Conservation (phyloP, 192 early-diverging fungal genomes). For the Backusella liffmaniae region DNA sequence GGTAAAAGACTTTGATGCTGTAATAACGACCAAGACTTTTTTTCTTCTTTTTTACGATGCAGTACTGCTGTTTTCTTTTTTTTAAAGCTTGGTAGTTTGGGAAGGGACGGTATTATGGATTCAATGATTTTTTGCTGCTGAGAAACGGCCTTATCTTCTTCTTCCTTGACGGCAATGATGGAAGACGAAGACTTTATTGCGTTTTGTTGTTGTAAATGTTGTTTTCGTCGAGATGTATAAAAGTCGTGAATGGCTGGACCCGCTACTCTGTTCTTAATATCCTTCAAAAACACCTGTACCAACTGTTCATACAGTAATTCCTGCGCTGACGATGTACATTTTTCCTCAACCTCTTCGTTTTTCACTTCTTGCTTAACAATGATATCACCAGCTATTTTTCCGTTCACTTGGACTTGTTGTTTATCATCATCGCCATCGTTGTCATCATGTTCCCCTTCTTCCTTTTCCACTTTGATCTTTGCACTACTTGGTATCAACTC, state of each 20-base stretch:
- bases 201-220: conserved; percentile 18
- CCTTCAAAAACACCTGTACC: conserved; percentile 52
- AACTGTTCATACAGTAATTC: conserved; percentile 46
- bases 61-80: neutral
- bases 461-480: neutral
- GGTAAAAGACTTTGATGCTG: neutral
- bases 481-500: neutral
- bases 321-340: conserved; percentile 20
- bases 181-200: conserved; percentile 3
- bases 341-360: neutral
- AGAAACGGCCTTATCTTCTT: neutral
- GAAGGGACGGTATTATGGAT: neutral
- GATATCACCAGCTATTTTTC: no score
- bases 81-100: neutral
- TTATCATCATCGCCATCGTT: neutral
- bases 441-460: neutral
- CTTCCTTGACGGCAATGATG: neutral
- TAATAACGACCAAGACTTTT: neutral
- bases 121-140: conserved; percentile 12
- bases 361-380: neutral
- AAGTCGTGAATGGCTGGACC: conserved; percentile 52
- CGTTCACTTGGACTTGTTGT: neutral
- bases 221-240: conserved; percentile 30
- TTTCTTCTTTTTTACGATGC: neutral
- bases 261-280: conserved; percentile 50